Evolutionary conservation across 768 basidiomycete species (phyloP), one percentile per base, ranked within the genome.

Genomic region (Leccinum subtestaceum): DNA sequence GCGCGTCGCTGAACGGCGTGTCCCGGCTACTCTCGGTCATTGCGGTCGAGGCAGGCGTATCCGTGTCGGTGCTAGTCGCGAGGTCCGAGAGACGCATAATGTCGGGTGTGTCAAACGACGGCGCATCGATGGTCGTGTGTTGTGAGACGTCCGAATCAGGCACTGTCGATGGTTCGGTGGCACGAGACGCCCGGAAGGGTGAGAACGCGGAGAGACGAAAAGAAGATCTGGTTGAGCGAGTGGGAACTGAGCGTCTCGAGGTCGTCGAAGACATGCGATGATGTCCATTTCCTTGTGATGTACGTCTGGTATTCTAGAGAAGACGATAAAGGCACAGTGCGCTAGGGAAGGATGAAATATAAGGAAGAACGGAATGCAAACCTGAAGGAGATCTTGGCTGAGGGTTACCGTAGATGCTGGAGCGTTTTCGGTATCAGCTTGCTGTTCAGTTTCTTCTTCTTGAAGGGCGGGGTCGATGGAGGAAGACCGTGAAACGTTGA

Each of bases 301-400:
- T 43, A 13, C 56, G 60, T 45, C 62, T 60, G 36, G 31, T 25
- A 47, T 72, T 72, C 72, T 74, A 52, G n/a, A 52, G 27, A 11
- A 9, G 11, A 25, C 38, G 17, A 2, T 11, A 11, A 19, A 15
- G 32, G 21, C 4, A 55, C 27, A 19, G 29, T 3, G 25, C 11
- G 31, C 23, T 13, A 31, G 48, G 34, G 57, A 63, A 56, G 17
- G 52, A 40, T 9, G 36, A 43, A 15, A 46, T 11, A 19, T 11
- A 38, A 17, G 17, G 17, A 43, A 19, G 46, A 43, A 53, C 3
- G 4, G 12, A 19, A 56, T 36, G 19, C 64, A 6, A 59, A 74
- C 72, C 72, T 72, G 72, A 52, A 48, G 57, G 21, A 73, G 66
- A 47, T 70, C 70, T 57, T 70, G 72, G 38, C 70, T 72, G 15